Base-by-base conservation (phyloP, 2,329 filamentous ascomycete genomes). In the Trichophyton simii region DNA sequence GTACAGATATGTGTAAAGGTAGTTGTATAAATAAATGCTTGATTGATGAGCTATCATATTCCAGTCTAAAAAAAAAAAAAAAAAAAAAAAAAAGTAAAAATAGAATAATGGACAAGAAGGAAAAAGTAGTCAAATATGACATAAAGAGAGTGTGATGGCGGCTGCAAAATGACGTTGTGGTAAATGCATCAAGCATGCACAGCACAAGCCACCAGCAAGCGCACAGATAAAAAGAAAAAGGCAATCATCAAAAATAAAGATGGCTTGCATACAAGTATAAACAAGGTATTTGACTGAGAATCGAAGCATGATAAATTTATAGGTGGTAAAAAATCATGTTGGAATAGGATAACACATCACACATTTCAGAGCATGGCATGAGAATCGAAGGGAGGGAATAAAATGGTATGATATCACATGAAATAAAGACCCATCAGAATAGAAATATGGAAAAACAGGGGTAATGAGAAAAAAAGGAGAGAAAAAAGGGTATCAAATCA, bases 361-460 rank as follows among this genome's bases (percentile, higher is more conserved):
- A 57, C 38, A 59, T 59, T 44, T 42, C 57, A 58, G 11, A 44
- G 25, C 38, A 42, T 41, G 9, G 41, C 34, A 46, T 59, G n/a
- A 38, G 34, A 38, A 38, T 38, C 34, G 34, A 36, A 59, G 36
- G 28, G 44, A 36, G 41, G 9, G 25, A 46, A 25, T 15, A 52
- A 28, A 52, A 11, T 25, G 22, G 46, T 52, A 52, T 52, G 46
- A 52, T 52, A 52, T 52, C 46, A 52, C 46, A 52, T 52, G 46
- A 52, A 52, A 52, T 11, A 52, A 28, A 18, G 46, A 52, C 46
- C 44, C 44, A 11, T 20, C n/a, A 48, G 65, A 60, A 62, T 58
- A 46, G 44, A 46, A 64, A 57, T 50, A 58, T 50, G 58, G n/a
- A 61, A 59, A 62, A 59, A 59, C 18, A 7, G 38, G 22, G 22